phyloP scores from a whole-genome alignment of 169 alveolate species.

The Eimeria sp. region DNA sequence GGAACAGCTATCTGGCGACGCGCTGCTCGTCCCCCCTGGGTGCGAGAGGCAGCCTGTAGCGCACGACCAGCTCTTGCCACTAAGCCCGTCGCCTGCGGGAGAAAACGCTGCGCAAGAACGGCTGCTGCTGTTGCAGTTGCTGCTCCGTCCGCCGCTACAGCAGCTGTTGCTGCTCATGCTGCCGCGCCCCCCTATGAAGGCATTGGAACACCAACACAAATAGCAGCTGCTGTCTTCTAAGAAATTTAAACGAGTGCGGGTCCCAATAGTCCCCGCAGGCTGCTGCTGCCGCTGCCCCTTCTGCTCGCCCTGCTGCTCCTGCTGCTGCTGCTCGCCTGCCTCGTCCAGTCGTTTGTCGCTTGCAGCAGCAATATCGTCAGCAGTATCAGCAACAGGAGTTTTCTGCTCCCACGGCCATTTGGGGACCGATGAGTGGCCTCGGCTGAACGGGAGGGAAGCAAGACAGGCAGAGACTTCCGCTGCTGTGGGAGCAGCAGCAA shows the following conservation, averaged over 20 bases:
- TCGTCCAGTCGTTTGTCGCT: not conserved
- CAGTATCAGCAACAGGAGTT: not conserved
- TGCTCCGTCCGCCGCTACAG: conserved; percentile 10
- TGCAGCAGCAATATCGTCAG: not conserved
- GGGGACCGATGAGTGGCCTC: conserved; percentile 14
- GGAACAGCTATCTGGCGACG: conserved; percentile 16
- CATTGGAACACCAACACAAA: conserved; percentile 53
- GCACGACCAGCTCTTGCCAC: not conserved
- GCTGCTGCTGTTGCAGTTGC: conserved; percentile 6
- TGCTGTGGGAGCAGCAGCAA: conserved; percentile 59
- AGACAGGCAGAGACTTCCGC: conserved; percentile 31
- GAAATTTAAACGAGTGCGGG: conserved; percentile 1
- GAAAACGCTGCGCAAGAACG: not conserved
- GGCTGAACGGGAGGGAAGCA: conserved; percentile 47
- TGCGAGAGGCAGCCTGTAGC: conserved; percentile 23
- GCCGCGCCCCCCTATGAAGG: not conserved
- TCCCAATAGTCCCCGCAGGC: not conserved
- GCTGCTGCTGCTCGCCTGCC: conserved; percentile 1
- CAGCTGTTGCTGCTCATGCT: not conserved
- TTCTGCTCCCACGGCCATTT: conserved; percentile 50
- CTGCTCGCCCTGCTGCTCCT: conserved; percentile 11
- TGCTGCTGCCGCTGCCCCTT: conserved; percentile 4
- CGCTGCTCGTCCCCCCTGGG: not conserved
- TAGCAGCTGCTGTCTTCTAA: conserved; percentile 37
- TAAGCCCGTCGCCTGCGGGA: not conserved